Evolutionary conservation across 257 asterid genomes (phyloP), one percentile per base, ranked within the genome.

Genomic region (Nicotiana undulata): DNA sequence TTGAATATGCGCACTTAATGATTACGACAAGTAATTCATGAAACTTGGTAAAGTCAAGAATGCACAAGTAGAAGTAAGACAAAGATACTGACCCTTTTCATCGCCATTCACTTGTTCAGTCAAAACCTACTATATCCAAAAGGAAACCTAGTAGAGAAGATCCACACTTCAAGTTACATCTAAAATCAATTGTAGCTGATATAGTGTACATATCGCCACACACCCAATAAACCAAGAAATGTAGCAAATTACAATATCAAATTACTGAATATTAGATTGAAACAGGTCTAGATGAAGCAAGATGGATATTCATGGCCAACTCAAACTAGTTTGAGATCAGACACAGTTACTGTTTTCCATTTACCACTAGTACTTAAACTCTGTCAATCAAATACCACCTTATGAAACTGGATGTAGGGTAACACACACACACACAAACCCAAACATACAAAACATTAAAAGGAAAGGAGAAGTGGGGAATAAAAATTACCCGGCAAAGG

Each of bases 401-500:
- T 2, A 40, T 40, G 31, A 26, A 60, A 46, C 0, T 31, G 18
- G 15, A 80, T 44, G 22, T 52, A 68, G 22, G 1, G 58, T 0
- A 9, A 49, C 17, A 49, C 16, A 3, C 31, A 28, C 31, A 28
- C 31, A 28, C 31, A 28, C 31, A 28, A 28, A 28, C 3, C 3
- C 3, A 29, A 29, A 29, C 10, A 3, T 0, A 44, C 3, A 49
- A 29, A 40, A 5, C n/a, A n/a, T 6, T 26, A 28, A 44, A 3
- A 58, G 28, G 29, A 32, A 18, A 56, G 37, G 65, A 40, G 11
- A 37, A 26, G 40, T 55, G n/a, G 29, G 3, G 2, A 63, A 28
- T 40, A 40, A 4, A 32, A n/a, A 16, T 85, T 87, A 95, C 99
- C 98, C 85, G 18, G 89, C 79, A 34, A 91, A 90, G 6, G 97